Conservation (phyloP, 2,329 filamentous ascomycete species). For the Meredithiella fracta region DNA sequence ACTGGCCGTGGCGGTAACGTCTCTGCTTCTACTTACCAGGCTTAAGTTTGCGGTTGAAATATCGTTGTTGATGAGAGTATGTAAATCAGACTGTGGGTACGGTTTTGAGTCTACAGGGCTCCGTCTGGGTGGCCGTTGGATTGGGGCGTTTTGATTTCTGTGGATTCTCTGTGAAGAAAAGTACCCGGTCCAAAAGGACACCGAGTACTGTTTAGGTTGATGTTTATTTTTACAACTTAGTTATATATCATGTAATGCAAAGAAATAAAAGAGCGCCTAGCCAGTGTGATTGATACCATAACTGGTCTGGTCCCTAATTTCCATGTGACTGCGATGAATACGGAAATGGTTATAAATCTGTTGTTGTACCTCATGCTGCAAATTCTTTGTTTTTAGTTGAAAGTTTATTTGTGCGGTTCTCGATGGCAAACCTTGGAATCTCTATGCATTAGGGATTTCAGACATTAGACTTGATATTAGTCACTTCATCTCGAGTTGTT, state of each 20-base stretch:
- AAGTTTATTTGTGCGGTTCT: too few relatives aligned
- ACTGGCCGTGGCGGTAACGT: slow-evolving; percentile 95
- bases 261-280: slow-evolving; percentile 3
- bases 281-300: slow-evolving; percentile 1
- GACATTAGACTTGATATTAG: too few relatives aligned
- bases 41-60: slow-evolving; percentile 38
- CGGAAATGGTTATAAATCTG: neutral
- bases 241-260: slow-evolving; percentile 15
- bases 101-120: slow-evolving; percentile 1
- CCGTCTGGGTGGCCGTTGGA: neutral
- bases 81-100: slow-evolving; percentile 1
- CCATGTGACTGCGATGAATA: neutral
- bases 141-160: neutral
- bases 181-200: slow-evolving; percentile 5
- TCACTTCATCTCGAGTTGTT: too few relatives aligned
- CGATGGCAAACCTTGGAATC: too few relatives aligned
- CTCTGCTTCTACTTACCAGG: slow-evolving; percentile 92
- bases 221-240: slow-evolving; percentile 12
- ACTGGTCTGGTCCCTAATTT: neutral
- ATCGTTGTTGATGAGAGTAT: neutral
- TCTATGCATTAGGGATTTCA: too few relatives aligned
- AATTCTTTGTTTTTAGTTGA: too few relatives aligned
- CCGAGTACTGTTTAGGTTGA: slow-evolving; percentile 5
- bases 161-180: slow-evolving; percentile 7
- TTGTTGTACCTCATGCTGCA: too few relatives aligned